These are phyloP conservation scores for Moniliophthora roreri DNA, from an alignment of 1,284 basidiomycete genomes.

Conservation along the genomic window DNA sequence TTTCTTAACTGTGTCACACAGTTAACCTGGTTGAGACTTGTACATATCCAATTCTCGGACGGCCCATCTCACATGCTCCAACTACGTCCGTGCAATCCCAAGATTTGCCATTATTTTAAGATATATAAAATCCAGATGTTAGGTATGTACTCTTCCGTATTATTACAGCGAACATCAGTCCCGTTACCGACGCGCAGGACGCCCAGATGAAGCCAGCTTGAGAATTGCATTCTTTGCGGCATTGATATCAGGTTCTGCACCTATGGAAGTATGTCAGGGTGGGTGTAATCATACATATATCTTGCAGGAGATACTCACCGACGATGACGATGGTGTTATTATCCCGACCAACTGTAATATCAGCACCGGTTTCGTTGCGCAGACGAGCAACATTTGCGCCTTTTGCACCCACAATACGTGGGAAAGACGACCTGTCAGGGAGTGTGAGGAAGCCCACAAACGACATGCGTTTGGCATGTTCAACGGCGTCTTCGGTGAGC, in stretches of 20 bases:
- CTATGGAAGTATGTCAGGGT: constrained; percentile 32
- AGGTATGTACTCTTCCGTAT: not conserved
- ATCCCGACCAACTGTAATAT: constrained; percentile 86
- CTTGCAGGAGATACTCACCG: constrained; percentile 48
- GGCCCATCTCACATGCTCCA: too few relatives aligned
- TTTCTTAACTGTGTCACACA: too few relatives aligned
- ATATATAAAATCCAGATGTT: not conserved
- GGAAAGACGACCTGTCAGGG: constrained; percentile 74
- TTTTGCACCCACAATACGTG: constrained; percentile 86
- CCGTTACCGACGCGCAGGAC: constrained; percentile 44
- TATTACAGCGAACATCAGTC: not conserved
- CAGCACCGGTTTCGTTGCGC: constrained; percentile 83
- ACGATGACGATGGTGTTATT: constrained; percentile 83
- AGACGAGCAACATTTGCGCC: constrained; percentile 85
- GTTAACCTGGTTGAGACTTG: too few relatives aligned
- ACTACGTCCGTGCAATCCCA: not conserved
- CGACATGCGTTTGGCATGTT: constrained; percentile 72
- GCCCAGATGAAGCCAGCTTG: constrained; percentile 55
- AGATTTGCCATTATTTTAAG: not conserved
- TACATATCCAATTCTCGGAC: too few relatives aligned
- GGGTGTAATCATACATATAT: constrained; percentile 1
- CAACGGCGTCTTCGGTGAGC: constrained; percentile 68
- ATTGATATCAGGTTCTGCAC: constrained; percentile 67
- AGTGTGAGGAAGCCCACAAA: constrained; percentile 80
- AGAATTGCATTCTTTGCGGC: constrained; percentile 83